These are phyloP conservation scores for Cicer yamashitae DNA, from an alignment of 306 rosid species.

Conservation along the genomic window DNA sequence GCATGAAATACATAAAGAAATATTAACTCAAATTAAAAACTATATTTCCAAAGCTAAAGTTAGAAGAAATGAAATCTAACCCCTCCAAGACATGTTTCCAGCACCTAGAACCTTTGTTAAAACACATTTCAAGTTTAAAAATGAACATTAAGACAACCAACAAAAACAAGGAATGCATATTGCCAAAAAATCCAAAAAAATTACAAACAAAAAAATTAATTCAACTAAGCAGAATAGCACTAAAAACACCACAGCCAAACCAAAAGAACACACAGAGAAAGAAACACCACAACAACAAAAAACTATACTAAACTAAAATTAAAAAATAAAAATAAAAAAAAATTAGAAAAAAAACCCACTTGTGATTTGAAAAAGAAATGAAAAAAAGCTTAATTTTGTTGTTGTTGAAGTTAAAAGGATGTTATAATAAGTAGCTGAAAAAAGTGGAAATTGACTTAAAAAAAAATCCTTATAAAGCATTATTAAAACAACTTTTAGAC, in stretches of 20 bases:
- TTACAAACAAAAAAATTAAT: neutral
- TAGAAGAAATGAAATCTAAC: slow-evolving; percentile 1
- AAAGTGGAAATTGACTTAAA: neutral
- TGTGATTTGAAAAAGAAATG: neutral
- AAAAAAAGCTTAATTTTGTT: neutral
- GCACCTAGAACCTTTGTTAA: neutral
- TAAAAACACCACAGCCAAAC: slow-evolving; percentile 4
- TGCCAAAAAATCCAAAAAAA: neutral
- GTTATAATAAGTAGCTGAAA: slow-evolving; percentile 14
- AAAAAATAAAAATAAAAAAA: neutral
- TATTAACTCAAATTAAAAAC: neutral
- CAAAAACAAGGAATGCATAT: neutral
- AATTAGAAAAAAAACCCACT: neutral
- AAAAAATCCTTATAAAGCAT: neutral
- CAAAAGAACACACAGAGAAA: neutral
- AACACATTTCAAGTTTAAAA: neutral
- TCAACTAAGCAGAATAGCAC: slow-evolving; percentile 1
- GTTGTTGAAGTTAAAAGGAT: neutral
- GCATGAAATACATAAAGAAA: slow-evolving; percentile 1
- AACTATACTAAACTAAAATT: no score
- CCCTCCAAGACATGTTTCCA: neutral
- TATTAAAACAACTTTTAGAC: neutral
- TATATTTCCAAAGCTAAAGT: neutral
- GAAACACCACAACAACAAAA: no score
- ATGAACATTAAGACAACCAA: neutral